Evolutionary conservation across 148 eudicot genomes (phyloP).

Genomic region (Chenopodium album): DNA sequence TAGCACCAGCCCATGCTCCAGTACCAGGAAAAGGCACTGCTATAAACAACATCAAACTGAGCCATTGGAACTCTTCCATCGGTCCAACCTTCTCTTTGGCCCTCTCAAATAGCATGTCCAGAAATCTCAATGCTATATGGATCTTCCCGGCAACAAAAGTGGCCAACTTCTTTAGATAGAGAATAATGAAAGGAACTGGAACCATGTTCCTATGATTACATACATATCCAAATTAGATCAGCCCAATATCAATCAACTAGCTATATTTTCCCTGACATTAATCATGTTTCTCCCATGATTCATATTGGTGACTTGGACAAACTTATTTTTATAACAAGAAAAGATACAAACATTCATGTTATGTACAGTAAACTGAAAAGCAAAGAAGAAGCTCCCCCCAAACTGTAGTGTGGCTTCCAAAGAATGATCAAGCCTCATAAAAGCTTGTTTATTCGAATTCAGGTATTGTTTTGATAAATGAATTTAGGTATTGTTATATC

Average conservation of each 20-base stretch:
- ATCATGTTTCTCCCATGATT: background rate
- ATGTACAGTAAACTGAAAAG: too few relatives aligned
- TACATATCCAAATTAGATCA: background rate
- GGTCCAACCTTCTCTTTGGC: constrained; percentile 84
- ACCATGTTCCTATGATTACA: constrained; percentile 73
- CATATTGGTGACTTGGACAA: too few relatives aligned
- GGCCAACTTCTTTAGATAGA: constrained; percentile 74
- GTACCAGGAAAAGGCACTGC: constrained; percentile 98
- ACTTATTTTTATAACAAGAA: too few relatives aligned
- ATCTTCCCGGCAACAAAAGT: constrained; percentile 64
- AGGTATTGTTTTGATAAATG: too few relatives aligned
- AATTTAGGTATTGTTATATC: background rate
- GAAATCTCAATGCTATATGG: constrained; percentile 44
- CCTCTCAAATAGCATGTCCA: constrained; percentile 59
- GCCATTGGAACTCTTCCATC: constrained; percentile 93
- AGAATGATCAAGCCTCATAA: too few relatives aligned
- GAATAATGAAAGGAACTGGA: constrained; percentile 87
- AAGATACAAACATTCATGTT: too few relatives aligned
- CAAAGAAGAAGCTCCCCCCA: too few relatives aligned
- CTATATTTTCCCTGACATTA: background rate
- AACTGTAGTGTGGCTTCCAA: too few relatives aligned
- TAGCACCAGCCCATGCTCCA: constrained; percentile 96
- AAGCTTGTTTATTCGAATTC: too few relatives aligned
- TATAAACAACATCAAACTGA: constrained; percentile 90
- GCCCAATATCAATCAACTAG: background rate